Conservation (phyloP, 371 early-diverging fungal species). For the Lichtheimia hyalospora region DNA sequence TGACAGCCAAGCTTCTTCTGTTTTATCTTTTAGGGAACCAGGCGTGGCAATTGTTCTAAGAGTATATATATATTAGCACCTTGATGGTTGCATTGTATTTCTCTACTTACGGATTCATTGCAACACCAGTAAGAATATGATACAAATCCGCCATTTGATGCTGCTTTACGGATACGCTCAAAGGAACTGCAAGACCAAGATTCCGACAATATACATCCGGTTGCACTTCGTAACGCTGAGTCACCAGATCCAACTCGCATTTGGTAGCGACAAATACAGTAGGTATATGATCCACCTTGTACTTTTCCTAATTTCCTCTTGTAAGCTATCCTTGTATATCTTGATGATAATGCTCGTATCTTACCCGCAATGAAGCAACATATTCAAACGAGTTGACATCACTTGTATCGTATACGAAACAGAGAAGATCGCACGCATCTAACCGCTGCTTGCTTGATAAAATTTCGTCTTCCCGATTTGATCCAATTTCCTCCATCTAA, state of each 20-base stretch:
- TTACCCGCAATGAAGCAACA: slow-evolving; percentile 79
- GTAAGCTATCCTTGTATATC: not conserved
- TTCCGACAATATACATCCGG: slow-evolving; percentile 93
- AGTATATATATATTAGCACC: not conserved
- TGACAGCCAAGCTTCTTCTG: slow-evolving; percentile 38
- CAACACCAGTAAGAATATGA: slow-evolving; percentile 79
- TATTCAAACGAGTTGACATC: slow-evolving; percentile 94
- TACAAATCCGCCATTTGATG: slow-evolving; percentile 86
- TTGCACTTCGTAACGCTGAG: slow-evolving; percentile 76
- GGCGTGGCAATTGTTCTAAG: slow-evolving; percentile 45
- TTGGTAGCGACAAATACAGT: slow-evolving; percentile 93
- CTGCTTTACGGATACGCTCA: slow-evolving; percentile 86
- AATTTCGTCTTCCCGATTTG: slow-evolving; percentile 74
- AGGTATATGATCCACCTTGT: slow-evolving; percentile 82
- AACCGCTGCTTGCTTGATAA: slow-evolving; percentile 76
- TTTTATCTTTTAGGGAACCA: slow-evolving; percentile 39
- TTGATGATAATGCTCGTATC: not conserved
- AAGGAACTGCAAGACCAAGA: slow-evolving; percentile 81
- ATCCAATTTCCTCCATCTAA: slow-evolving; percentile 90
- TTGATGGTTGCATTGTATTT: no score
- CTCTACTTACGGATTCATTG: slow-evolving; percentile 81
- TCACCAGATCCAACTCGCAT: slow-evolving; percentile 88
- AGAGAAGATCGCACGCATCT: slow-evolving; percentile 88
- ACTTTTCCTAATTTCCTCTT: slow-evolving; percentile 58
- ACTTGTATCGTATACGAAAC: slow-evolving; percentile 93